These are phyloP conservation scores for Syncephalastrum racemosum DNA, from an alignment of 371 early-diverging fungal genomes.

Conservation along the genomic window DNA sequence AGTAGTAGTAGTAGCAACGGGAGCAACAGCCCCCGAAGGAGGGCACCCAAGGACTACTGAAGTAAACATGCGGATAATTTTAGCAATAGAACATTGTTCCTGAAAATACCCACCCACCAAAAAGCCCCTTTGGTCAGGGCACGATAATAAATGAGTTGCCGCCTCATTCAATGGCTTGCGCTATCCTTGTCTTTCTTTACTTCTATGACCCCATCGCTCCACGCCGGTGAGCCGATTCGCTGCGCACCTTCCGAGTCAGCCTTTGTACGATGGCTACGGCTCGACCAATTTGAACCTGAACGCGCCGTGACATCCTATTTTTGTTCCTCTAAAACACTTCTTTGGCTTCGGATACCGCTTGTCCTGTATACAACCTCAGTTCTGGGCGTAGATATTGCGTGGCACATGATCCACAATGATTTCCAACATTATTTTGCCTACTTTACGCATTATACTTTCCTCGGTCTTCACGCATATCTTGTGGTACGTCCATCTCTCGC, in stretches of 20 bases:
- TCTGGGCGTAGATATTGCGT: constrained; percentile 41
- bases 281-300: constrained; percentile 56
- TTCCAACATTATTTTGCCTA: constrained; percentile 31
- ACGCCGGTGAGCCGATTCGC: neutral
- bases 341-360: constrained; percentile 39
- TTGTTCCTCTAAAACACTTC: constrained; percentile 42
- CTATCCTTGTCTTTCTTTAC: no score
- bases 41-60: no score
- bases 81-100: no score
- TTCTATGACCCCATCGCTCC: neutral
- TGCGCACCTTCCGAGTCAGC: constrained; percentile 5
- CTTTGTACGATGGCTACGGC: constrained; percentile 43
- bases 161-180: no score
- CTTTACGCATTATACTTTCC: constrained; percentile 54
- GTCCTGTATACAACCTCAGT: constrained; percentile 43
- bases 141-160: no score
- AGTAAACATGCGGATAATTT: no score
- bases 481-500: constrained; percentile 31
- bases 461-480: constrained; percentile 52
- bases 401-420: constrained; percentile 10
- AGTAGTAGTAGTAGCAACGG: constrained; percentile 3
- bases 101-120: no score
- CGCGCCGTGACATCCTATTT: constrained; percentile 54
- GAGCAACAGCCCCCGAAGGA: constrained; percentile 1
- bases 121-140: no score